phyloP scores from a whole-genome alignment of 495 filamentous ascomycete species.

The Penicillium goetzii region DNA sequence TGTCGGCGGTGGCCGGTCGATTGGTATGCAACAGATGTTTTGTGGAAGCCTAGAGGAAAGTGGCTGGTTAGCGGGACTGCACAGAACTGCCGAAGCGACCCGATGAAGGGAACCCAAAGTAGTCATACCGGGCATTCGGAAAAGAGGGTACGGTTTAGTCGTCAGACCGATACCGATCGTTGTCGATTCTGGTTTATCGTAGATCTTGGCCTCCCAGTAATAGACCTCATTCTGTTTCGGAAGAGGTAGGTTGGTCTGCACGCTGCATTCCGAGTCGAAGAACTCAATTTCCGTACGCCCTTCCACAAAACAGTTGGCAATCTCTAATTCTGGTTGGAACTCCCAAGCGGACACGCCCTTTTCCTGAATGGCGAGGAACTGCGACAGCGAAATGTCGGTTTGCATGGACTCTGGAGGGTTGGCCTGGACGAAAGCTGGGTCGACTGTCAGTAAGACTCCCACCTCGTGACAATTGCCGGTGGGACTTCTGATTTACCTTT shows the following conservation, averaged over 20 bases:
- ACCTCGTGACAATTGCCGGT: constrained; percentile 1
- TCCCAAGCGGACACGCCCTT: constrained; percentile 99
- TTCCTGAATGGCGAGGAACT: constrained; percentile 97
- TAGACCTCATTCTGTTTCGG: constrained; percentile 99
- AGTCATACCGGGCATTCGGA: constrained; percentile 80
- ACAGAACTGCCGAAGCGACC: neutral
- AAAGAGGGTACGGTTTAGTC: constrained; percentile 95
- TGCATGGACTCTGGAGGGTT: constrained; percentile 95
- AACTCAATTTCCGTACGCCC: constrained; percentile 96
- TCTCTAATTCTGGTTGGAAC: constrained; percentile 96
- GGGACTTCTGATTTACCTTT: constrained; percentile 68
- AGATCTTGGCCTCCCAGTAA: constrained; percentile 99
- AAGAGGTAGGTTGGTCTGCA: constrained; percentile 93
- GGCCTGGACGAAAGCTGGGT: constrained; percentile 83
- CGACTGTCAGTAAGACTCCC: constrained; percentile 19
- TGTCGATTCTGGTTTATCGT: constrained; percentile 90
- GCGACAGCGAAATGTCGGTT: constrained; percentile 96
- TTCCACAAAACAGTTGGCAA: constrained; percentile 98
- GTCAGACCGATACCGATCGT: constrained; percentile 87
- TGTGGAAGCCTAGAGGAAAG: constrained; percentile 73
- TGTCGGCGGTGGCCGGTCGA: constrained; percentile 84
- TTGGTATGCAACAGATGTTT: constrained; percentile 85
- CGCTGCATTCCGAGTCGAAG: constrained; percentile 95
- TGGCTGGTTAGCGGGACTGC: constrained; percentile 23
- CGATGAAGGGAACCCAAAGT: neutral